These are phyloP conservation scores for Fusarium papillatum DNA, from an alignment of 2,329 filamentous ascomycete species.

Conservation along the genomic window DNA sequence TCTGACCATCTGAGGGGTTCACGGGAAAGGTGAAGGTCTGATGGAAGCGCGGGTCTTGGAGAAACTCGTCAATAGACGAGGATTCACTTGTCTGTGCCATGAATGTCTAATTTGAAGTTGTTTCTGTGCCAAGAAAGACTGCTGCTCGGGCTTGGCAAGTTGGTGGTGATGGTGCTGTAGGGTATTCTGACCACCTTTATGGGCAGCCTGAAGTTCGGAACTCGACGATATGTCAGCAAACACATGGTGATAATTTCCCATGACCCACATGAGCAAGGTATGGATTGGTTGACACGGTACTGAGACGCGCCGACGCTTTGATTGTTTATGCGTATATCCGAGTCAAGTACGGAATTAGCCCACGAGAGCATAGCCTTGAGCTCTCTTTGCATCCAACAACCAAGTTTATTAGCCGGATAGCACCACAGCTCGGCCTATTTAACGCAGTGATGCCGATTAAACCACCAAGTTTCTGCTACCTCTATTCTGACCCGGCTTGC, in stretches of 20 bases:
- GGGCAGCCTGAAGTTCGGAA: neutral
- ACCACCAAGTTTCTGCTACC: neutral
- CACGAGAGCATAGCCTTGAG: neutral
- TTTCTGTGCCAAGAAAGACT: neutral
- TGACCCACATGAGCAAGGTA: neutral
- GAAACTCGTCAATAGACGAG: neutral
- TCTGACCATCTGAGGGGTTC: neutral
- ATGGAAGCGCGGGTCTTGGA: constrained; percentile 23
- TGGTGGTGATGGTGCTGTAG: neutral
- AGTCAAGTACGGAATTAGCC: neutral
- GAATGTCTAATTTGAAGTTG: no score
- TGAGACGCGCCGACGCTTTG: neutral
- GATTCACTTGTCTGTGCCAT: neutral
- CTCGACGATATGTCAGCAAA: neutral
- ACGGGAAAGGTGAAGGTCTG: constrained; percentile 12
- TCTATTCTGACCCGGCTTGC: neutral
- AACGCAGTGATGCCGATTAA: neutral
- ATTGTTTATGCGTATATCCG: neutral
- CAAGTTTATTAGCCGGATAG: neutral
- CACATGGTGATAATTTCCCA: neutral
- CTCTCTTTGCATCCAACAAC: neutral
- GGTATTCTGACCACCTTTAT: neutral
- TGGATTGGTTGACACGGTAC: neutral
- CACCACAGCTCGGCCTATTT: neutral
- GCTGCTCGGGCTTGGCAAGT: neutral